Evolutionary conservation across 257 asterid species (phyloP).

Genomic region (Nicotiana tomentosiformis): DNA sequence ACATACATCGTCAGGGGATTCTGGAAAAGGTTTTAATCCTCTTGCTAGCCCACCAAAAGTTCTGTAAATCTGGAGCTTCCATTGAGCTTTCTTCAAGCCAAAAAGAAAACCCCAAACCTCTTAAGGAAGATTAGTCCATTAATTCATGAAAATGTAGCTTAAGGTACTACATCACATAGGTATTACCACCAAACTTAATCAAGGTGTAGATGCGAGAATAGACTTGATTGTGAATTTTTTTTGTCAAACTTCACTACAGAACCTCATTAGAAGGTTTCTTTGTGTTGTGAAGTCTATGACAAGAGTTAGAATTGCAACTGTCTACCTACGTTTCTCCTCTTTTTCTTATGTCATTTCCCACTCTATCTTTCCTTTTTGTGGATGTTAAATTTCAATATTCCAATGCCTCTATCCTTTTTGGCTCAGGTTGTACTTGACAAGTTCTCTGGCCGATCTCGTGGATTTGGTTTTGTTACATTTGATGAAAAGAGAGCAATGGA

Average conservation of each 20-base stretch:
- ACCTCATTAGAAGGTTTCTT: neutral
- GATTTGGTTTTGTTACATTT: conserved; percentile 89
- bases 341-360: neutral
- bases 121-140: neutral
- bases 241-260: neutral
- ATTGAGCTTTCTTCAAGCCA: neutral
- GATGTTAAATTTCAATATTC: neutral
- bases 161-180: neutral
- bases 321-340: neutral
- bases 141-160: neutral
- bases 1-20: neutral
- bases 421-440: conserved; percentile 75
- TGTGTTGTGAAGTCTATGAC: neutral
- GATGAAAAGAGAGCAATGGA: conserved; percentile 84
- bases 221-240: neutral
- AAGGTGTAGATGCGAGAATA: neutral
- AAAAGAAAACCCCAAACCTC: neutral
- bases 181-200: neutral
- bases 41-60: neutral
- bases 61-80: neutral
- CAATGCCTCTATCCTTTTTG: neutral
- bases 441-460: conserved; percentile 81
- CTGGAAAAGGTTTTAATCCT: neutral
- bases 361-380: neutral
- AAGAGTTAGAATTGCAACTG: neutral